Evolutionary conservation across 495 filamentous ascomycete species (phyloP).

Genomic region (Bacidia gigantensis): DNA sequence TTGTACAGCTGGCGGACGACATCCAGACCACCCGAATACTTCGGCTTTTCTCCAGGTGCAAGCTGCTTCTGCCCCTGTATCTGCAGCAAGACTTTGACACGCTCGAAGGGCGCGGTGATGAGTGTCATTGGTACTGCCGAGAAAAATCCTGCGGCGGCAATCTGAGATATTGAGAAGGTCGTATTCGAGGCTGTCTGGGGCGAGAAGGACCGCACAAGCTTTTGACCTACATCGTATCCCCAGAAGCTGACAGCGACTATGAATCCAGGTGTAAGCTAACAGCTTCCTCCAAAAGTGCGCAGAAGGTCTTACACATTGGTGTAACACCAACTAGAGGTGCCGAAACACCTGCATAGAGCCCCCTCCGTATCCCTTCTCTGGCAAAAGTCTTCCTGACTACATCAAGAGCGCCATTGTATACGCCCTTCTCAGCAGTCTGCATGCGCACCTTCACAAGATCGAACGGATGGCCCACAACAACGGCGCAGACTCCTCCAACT

Average conservation of each 20-base stretch:
- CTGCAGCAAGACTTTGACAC: slow-evolving; percentile 95
- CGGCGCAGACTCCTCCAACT: slow-evolving; percentile 86
- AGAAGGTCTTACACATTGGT: slow-evolving; percentile 75
- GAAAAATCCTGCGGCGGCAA: slow-evolving; percentile 91
- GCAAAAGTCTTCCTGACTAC: slow-evolving; percentile 79
- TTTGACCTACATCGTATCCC: slow-evolving; percentile 92
- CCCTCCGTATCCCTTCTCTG: slow-evolving; percentile 70
- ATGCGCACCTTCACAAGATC: slow-evolving; percentile 94
- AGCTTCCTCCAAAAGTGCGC: neutral
- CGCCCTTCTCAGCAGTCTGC: slow-evolving; percentile 88
- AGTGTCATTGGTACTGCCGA: slow-evolving; percentile 94
- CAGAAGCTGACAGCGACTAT: slow-evolving; percentile 96
- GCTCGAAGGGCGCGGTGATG: slow-evolving; percentile 96
- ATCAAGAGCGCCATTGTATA: slow-evolving; percentile 83
- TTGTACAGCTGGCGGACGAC: slow-evolving; percentile 92
- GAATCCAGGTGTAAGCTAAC: neutral
- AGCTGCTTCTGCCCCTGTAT: slow-evolving; percentile 87
- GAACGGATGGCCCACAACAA: slow-evolving; percentile 89
- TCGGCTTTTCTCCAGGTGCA: slow-evolving; percentile 78
- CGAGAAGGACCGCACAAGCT: slow-evolving; percentile 57
- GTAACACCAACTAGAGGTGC: slow-evolving; percentile 92
- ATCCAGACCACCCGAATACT: slow-evolving; percentile 77
- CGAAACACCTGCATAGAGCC: slow-evolving; percentile 92
- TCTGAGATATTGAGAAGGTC: slow-evolving; percentile 67
- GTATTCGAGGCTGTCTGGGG: slow-evolving; percentile 36